phyloP scores from a whole-genome alignment of 83 land plant species.

The Diphasiastrum complanatum region DNA sequence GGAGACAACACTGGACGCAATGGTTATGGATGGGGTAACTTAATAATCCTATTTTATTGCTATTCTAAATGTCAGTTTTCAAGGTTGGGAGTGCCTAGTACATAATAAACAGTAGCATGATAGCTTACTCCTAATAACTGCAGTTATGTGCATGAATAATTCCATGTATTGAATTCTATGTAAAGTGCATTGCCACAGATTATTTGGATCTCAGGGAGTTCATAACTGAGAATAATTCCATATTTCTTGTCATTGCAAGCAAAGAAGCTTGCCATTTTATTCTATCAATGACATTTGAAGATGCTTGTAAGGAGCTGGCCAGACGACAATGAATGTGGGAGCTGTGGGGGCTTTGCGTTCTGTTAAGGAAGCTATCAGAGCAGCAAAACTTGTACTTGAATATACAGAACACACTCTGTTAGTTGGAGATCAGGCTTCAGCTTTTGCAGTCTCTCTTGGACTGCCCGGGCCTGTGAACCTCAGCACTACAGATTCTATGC shows the following conservation, averaged over 20 bases:
- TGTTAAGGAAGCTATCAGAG: conserved; percentile 73
- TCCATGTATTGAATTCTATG: no score
- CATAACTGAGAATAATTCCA: no score
- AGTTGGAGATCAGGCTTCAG: conserved; percentile 90
- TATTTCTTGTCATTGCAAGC: no score
- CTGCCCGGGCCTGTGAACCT: conserved; percentile 85
- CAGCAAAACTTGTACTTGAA: conserved; percentile 79
- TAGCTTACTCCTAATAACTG: no score
- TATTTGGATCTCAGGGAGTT: no score
- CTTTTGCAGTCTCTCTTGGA: conserved; percentile 84
- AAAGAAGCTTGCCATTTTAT: no score
- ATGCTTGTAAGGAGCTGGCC: conserved; percentile 35
- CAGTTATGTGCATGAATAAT: no score
- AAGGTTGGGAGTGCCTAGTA: no score
- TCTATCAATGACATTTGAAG: neutral
- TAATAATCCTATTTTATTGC: neutral
- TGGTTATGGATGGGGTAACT: conserved; percentile 94
- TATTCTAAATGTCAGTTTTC: no score
- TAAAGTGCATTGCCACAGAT: no score
- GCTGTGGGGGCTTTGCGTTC: conserved; percentile 89
- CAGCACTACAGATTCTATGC: conserved; percentile 69
- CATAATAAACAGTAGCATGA: no score
- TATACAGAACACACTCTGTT: conserved; percentile 83
- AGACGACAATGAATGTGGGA: conserved; percentile 94
- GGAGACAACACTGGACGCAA: conserved; percentile 96